phyloP scores from a whole-genome alignment of 176 grass and related monocot genomes.

The Pharus latifolius region DNA sequence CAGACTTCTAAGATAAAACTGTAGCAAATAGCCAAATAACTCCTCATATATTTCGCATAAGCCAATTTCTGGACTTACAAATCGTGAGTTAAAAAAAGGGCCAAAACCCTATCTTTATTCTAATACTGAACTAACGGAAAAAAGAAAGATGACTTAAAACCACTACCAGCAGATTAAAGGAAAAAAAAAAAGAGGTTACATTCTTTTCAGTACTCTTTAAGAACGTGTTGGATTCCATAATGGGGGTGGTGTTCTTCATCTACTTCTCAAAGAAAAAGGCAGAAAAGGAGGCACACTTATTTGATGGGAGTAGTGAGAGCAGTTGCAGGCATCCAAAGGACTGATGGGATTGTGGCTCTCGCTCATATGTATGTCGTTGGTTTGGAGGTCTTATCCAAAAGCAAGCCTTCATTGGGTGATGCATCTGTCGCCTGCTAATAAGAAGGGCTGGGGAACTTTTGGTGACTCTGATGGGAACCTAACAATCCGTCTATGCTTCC shows the following conservation, averaged over 20 bases:
- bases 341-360: too few relatives aligned
- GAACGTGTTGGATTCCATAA: background rate
- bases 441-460: conserved; percentile 5
- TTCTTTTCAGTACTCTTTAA: background rate
- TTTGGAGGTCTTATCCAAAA: background rate
- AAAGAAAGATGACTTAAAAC: background rate
- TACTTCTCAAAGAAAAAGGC: background rate
- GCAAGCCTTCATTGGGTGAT: background rate
- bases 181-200: background rate
- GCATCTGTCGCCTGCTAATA: background rate
- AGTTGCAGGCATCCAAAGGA: background rate
- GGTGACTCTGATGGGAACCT: conserved; percentile 22
- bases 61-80: too few relatives aligned
- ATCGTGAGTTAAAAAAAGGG: too few relatives aligned
- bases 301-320: background rate
- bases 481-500: conserved; percentile 4
- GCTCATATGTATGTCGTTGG: conserved; percentile 8
- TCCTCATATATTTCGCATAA: too few relatives aligned
- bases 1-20: too few relatives aligned
- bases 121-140: too few relatives aligned
- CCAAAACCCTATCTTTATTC: too few relatives aligned
- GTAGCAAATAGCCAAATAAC: too few relatives aligned
- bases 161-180: background rate
- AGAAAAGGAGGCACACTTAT: background rate
- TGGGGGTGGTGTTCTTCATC: background rate